These are phyloP conservation scores for Exserohilum turcica DNA, from an alignment of 2,329 filamentous ascomycete species.

Conservation along the genomic window DNA sequence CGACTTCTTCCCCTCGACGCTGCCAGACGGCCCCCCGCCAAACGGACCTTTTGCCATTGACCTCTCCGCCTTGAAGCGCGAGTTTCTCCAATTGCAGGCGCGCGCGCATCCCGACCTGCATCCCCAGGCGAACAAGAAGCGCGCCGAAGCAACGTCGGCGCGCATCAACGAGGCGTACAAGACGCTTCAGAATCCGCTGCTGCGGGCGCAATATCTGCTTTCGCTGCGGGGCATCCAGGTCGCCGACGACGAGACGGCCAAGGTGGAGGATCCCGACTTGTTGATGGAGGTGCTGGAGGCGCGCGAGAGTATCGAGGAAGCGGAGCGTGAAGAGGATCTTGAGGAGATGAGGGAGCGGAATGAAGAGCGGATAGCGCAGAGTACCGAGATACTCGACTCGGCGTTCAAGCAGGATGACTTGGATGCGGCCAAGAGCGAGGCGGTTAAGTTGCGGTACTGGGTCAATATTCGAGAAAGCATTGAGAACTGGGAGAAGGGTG, in stretches of 20 bases:
- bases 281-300: slow-evolving; percentile 82
- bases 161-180: slow-evolving; percentile 91
- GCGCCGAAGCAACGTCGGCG: slow-evolving; percentile 78
- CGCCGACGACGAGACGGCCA: slow-evolving; percentile 75
- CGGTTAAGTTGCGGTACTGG: slow-evolving; percentile 85
- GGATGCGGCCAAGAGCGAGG: slow-evolving; percentile 70
- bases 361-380: slow-evolving; percentile 66
- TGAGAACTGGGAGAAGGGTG: slow-evolving; percentile 82
- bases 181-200: slow-evolving; percentile 77
- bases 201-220: slow-evolving; percentile 87
- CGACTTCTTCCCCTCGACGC: slow-evolving; percentile 81
- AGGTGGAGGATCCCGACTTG: slow-evolving; percentile 71
- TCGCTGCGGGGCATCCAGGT: slow-evolving; percentile 74
- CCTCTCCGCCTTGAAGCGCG: slow-evolving; percentile 70
- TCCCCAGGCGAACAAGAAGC: slow-evolving; percentile 55
- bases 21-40: slow-evolving; percentile 79
- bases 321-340: slow-evolving; percentile 66
- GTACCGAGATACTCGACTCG: slow-evolving; percentile 65
- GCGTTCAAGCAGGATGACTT: slow-evolving; percentile 72
- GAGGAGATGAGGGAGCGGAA: slow-evolving; percentile 67
- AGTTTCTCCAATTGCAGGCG: slow-evolving; percentile 85
- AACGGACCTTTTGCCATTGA: slow-evolving; percentile 76
- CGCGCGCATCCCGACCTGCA: slow-evolving; percentile 74
- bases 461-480: slow-evolving; percentile 82
- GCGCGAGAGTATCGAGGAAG: slow-evolving; percentile 63